Conservation (phyloP, 305 asterid species). For the Rubia peregrina region DNA sequence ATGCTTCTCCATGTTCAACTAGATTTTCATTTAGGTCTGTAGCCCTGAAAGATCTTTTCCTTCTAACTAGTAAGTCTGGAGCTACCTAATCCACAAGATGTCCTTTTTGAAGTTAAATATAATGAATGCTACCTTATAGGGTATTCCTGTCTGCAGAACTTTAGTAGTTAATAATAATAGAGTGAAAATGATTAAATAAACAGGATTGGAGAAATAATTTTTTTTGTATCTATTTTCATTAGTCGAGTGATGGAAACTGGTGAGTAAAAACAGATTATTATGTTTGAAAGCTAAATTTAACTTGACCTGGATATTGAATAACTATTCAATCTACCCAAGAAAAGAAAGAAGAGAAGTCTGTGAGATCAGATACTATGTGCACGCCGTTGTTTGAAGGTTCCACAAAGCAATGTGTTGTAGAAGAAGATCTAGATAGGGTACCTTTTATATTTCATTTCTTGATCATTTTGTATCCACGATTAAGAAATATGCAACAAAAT, state of each 20-base stretch:
- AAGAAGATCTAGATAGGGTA: not conserved
- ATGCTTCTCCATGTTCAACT: not conserved
- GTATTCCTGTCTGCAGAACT: not conserved
- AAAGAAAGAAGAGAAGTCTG: not conserved
- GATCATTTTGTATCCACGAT: not conserved
- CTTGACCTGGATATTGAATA: conserved; percentile 6
- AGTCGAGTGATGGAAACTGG: not conserved
- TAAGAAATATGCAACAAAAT: not conserved
- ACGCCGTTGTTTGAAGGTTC: not conserved
- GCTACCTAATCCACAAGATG: too few species aligned
- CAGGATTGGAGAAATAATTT: not conserved
- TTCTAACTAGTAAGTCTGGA: not conserved
- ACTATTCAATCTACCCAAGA: not conserved
- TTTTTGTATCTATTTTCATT: not conserved
- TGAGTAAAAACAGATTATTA: not conserved
- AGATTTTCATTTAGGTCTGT: not conserved
- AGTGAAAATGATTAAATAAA: not conserved
- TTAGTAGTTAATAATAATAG: not conserved
- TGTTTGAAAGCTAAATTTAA: not conserved
- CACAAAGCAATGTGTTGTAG: not conserved
- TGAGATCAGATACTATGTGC: not conserved
- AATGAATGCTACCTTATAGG: not conserved
- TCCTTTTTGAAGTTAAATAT: not conserved
- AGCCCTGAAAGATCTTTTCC: not conserved
- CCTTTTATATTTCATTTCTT: not conserved